A percentile compares a stretch with the other conserved stretches of the same genome.
phyloP scores from a whole-genome alignment of 192 early-diverging fungal genomes.

The Chytriomyces confervae region DNA sequence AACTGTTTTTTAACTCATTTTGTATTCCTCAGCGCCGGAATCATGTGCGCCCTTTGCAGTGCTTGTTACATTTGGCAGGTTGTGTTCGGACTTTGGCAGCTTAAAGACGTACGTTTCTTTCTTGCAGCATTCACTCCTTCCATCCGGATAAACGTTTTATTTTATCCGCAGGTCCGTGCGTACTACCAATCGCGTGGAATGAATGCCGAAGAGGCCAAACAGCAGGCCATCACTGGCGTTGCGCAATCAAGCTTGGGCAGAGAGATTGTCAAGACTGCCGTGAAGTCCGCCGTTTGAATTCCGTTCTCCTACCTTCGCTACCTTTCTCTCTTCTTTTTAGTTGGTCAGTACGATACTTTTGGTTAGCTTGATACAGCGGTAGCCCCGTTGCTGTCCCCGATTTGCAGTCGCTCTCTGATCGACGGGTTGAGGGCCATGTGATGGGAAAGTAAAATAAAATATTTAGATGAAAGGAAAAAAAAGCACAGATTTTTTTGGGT shows the following conservation, averaged over 20 bases:
- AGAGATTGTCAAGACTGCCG: constrained; percentile 28
- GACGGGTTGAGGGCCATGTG: too few species aligned
- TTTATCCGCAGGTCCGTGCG: constrained; percentile 10
- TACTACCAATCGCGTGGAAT: constrained; percentile 42
- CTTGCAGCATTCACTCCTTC: background rate
- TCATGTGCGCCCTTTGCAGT: constrained; percentile 43
- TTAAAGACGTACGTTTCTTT: constrained; percentile 35
- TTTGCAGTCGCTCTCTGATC: too few species aligned
- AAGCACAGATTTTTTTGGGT: background rate
- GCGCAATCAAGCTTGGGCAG: constrained; percentile 29
- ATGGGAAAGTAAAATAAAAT: too few species aligned
- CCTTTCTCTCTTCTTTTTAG: too few species aligned
- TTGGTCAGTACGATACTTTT: too few species aligned
- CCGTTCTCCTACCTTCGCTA: background rate
- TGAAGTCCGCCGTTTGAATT: constrained; percentile 6
- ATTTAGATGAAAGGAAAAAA: too few species aligned
- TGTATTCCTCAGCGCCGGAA: constrained; percentile 16
- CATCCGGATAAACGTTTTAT: background rate
- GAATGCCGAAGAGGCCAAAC: constrained; percentile 41
- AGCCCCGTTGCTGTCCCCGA: too few species aligned
- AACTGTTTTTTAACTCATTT: background rate
- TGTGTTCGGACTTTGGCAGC: constrained; percentile 51
- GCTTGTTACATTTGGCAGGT: constrained; percentile 42
- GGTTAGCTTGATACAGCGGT: too few species aligned
- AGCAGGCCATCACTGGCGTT: constrained; percentile 43